Evolutionary conservation across 1,139 yeast genomes (phyloP).

Genomic region (Taphrina deformans): DNA sequence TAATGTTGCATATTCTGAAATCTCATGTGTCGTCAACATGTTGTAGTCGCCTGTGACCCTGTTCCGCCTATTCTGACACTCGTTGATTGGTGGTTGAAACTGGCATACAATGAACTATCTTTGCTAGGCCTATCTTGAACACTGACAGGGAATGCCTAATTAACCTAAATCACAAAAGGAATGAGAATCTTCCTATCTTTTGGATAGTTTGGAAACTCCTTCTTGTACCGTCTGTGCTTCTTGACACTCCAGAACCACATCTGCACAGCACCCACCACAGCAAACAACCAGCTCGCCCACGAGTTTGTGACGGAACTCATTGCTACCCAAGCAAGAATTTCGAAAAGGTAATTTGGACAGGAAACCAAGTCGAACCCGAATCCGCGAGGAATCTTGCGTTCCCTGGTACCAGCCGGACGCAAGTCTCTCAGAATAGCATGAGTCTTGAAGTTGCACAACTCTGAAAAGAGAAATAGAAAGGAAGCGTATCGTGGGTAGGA

Average conservation of each 20-base stretch:
- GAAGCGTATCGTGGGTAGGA: constrained; percentile 38
- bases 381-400: constrained; percentile 56
- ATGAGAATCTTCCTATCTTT: constrained; percentile 64
- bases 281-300: constrained; percentile 58
- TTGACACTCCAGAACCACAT: constrained; percentile 79
- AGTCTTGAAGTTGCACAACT: constrained; percentile 67
- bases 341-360: constrained; percentile 87
- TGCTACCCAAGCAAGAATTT: constrained; percentile 69
- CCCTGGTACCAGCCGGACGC: constrained; percentile 53
- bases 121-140: no score
- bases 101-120: no score
- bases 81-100: no score
- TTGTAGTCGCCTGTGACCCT: no score
- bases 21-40: no score
- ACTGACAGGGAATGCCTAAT: no score
- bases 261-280: constrained; percentile 68
- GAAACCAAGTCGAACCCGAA: constrained; percentile 52
- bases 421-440: constrained; percentile 64
- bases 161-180: constrained; percentile 55
- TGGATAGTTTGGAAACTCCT: constrained; percentile 77
- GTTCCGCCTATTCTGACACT: no score
- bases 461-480: constrained; percentile 61
- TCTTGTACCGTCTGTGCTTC: constrained; percentile 66
- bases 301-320: constrained; percentile 73
- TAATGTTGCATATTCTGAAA: neutral